Evolutionary conservation across 768 basidiomycete species (phyloP).

Genomic region (Hericium erinaceus): DNA sequence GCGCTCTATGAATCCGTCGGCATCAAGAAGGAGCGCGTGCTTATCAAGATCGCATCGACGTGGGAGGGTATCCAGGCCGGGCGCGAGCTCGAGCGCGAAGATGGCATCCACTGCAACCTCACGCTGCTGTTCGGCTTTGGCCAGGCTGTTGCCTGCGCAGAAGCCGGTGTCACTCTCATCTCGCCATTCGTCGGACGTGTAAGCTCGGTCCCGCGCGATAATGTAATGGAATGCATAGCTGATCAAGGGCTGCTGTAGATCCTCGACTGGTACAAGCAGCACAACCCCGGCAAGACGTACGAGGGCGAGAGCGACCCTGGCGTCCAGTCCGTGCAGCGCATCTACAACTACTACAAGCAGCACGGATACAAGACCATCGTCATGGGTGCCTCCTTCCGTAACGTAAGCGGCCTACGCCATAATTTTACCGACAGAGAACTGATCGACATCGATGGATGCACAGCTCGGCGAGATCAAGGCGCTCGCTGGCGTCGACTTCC

Average conservation of each 20-base stretch:
- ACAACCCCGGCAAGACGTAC: conserved; percentile 67
- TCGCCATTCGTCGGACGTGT: conserved; percentile 98
- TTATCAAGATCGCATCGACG: conserved; percentile 99
- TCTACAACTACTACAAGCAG: conserved; percentile 99
- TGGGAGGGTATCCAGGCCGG: conserved; percentile 99
- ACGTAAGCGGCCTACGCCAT: conserved; percentile 42
- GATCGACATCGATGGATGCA: not conserved
- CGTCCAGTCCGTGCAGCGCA: conserved; percentile 90
- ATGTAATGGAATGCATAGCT: conserved; percentile 1
- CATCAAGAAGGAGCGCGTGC: conserved; percentile 84
- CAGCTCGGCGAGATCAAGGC: conserved; percentile 88
- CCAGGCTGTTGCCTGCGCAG: conserved; percentile 98
- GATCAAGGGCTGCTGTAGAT: conserved; percentile 42
- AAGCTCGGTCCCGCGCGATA: conserved; percentile 14
- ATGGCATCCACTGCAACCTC: conserved; percentile 96
- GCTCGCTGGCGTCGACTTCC: conserved; percentile 94
- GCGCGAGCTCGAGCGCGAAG: conserved; percentile 85
- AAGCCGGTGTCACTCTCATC: conserved; percentile 96
- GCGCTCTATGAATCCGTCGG: conserved; percentile 91
- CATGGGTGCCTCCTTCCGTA: conserved; percentile 99
- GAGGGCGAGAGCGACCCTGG: conserved; percentile 91
- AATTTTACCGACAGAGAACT: not conserved
- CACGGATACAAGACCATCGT: conserved; percentile 98
- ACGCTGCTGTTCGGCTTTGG: conserved; percentile 98
- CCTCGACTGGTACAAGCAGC: conserved; percentile 98